Evolutionary conservation across 768 basidiomycete species (phyloP), one percentile per base, ranked within the genome.

Genomic region (Boletus rufocinnamomeus): DNA sequence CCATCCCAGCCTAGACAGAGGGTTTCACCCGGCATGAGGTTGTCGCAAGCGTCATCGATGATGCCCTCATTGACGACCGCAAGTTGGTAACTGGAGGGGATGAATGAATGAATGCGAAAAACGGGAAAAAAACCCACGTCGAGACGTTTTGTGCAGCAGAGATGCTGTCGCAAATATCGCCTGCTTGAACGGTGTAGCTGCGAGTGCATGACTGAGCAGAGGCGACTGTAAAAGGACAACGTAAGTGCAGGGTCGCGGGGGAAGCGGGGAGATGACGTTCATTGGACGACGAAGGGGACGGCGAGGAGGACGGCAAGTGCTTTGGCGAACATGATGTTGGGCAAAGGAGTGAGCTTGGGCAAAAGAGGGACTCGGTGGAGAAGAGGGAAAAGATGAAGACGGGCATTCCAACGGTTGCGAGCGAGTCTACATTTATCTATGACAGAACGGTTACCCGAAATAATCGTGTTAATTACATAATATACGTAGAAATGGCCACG

Each of bases 161-260:
- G 72, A 92, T 91, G 61, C 70, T 66, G 75, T 91, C 88, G 69
- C 90, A 92, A 54, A 77, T 80, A 68, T 91, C 89, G 51, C 85
- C 85, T 3, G 66, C 65, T 57, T 80, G 65, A 41, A 90, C 79
- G 59, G 80, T 84, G 72, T 91, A 90, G 11, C 63, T 70, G 62
- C 90, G 84, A 30, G 78, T 72, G 70, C 90, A 91, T 7, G 1
- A 0, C 66, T 63, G 59, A 21, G 74, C 75, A 7, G 53, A 50
- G 62, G 55, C 67, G 48, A 69, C 71, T 67, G 54, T 34, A 30
- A 30, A 40, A 37, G 27, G 16, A 2, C 40, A 45, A 49, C 44
- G 54, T 58, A n/a, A 66, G 57, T 21, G 27, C 17, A 52, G 60
- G 52, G 37, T 41, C 37, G 30, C 17, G 17, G 1, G 2, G 6